A percentile compares a stretch with the other conserved stretches of the same genome.
These are phyloP conservation scores for Narthecium ossifragum DNA, from an alignment of 106 monocot genomes.

Conservation along the genomic window DNA sequence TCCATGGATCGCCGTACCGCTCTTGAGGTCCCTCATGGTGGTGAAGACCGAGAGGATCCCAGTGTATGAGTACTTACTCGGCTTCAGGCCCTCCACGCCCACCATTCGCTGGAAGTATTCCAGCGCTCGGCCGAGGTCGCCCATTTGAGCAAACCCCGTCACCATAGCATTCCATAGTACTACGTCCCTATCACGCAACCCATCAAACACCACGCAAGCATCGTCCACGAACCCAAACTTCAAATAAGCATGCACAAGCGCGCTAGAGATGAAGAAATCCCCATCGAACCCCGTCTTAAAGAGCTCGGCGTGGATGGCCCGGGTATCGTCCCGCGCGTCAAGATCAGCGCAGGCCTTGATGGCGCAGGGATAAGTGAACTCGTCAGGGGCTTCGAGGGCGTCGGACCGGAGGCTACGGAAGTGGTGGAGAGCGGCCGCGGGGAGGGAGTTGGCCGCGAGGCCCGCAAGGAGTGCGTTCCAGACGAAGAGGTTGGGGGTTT, in stretches of 20 bases:
- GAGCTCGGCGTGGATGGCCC: constrained; percentile 23
- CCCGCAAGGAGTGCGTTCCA: constrained; percentile 44
- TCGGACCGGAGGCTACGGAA: constrained; percentile 23
- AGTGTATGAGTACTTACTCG: constrained; percentile 52
- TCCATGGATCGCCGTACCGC: constrained; percentile 43
- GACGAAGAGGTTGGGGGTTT: constrained; percentile 30
- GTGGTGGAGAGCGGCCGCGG: constrained; percentile 35
- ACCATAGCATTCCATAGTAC: constrained; percentile 92
- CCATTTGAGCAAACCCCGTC: constrained; percentile 57
- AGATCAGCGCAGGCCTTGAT: constrained; percentile 46
- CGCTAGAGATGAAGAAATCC: constrained; percentile 56
- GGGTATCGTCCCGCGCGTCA: not conserved
- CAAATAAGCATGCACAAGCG: constrained; percentile 40
- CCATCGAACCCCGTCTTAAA: constrained; percentile 24
- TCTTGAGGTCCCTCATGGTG: constrained; percentile 27
- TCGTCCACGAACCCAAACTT: constrained; percentile 22
- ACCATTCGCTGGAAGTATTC: constrained; percentile 44
- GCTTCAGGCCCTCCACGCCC: constrained; percentile 26
- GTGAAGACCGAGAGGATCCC: constrained; percentile 61
- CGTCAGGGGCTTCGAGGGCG: constrained; percentile 29
- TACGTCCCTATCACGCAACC: constrained; percentile 48
- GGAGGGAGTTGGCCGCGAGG: constrained; percentile 45
- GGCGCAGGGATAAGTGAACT: constrained; percentile 56
- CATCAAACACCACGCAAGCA: constrained; percentile 46
- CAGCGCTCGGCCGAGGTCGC: constrained; percentile 27